A percentile compares a stretch with the other conserved stretches of the same genome.
These are phyloP conservation scores for Monascus ruber DNA, from an alignment of 2,329 filamentous ascomycete genomes.

Conservation along the genomic window DNA sequence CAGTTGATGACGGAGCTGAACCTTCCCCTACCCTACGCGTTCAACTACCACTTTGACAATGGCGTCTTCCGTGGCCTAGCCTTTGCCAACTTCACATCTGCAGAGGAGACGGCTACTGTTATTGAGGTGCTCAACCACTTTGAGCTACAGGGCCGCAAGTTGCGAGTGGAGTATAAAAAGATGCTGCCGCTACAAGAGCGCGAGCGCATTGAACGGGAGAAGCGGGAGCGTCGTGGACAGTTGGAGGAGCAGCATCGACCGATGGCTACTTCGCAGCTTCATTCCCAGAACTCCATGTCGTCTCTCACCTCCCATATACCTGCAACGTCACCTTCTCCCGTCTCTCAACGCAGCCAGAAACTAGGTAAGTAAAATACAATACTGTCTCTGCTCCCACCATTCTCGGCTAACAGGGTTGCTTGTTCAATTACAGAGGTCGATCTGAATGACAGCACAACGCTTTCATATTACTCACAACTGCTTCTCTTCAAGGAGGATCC, in stretches of 20 bases:
- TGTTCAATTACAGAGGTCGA: slow-evolving; percentile 54
- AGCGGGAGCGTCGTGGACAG: slow-evolving; percentile 88
- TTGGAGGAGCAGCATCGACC: slow-evolving; percentile 91
- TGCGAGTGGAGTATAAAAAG: slow-evolving; percentile 98
- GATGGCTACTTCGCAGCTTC: slow-evolving; percentile 52
- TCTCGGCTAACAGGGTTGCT: no score
- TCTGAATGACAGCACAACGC: slow-evolving; percentile 77
- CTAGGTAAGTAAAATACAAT: slow-evolving; percentile 20
- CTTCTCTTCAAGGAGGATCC: slow-evolving; percentile 77
- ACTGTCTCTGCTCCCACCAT: background rate
- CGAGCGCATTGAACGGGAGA: slow-evolving; percentile 92
- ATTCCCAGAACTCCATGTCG: slow-evolving; percentile 77
- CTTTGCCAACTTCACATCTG: slow-evolving; percentile 95
- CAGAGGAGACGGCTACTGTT: slow-evolving; percentile 83
- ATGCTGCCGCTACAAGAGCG: slow-evolving; percentile 93
- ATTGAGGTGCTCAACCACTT: slow-evolving; percentile 93
- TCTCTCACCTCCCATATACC: slow-evolving; percentile 58
- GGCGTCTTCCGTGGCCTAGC: slow-evolving; percentile 92
- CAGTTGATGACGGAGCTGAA: slow-evolving; percentile 89
- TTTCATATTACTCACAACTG: slow-evolving; percentile 83
- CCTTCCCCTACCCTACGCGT: slow-evolving; percentile 88
- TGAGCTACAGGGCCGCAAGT: slow-evolving; percentile 85
- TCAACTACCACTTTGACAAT: slow-evolving; percentile 99
- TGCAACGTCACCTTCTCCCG: slow-evolving; percentile 55
- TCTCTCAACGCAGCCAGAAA: slow-evolving; percentile 42